Evolutionary conservation across 2,329 filamentous ascomycete species (phyloP).

Genomic region (Phialocephala sp.): DNA sequence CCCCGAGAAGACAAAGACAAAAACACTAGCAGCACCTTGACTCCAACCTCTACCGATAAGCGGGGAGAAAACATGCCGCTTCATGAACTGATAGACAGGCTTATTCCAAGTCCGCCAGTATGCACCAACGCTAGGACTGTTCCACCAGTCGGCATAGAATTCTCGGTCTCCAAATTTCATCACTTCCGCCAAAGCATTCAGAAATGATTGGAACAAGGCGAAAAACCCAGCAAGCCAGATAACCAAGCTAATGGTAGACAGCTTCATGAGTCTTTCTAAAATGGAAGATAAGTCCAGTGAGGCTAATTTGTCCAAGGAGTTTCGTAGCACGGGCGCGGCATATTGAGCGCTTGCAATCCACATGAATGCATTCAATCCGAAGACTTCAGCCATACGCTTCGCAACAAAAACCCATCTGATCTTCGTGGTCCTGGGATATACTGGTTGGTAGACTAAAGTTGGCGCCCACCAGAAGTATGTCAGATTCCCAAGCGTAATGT

Average conservation of each 20-base stretch:
- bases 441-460: constrained; percentile 94
- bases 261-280: constrained; percentile 87
- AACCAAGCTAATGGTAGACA: constrained; percentile 92
- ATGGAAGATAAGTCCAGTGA: constrained; percentile 82
- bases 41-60: constrained; percentile 85
- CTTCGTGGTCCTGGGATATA: constrained; percentile 82
- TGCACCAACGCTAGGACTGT: constrained; percentile 79
- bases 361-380: constrained; percentile 83
- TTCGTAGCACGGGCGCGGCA: constrained; percentile 84
- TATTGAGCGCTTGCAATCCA: constrained; percentile 97
- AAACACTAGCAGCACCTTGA: constrained; percentile 70
- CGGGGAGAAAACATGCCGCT: constrained; percentile 88
- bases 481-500: constrained; percentile 87
- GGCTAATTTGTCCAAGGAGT: constrained; percentile 87
- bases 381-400: constrained; percentile 80
- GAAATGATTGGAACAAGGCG: constrained; percentile 88
- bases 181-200: constrained; percentile 91
- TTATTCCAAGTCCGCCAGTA: constrained; percentile 99
- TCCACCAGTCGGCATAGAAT: constrained; percentile 99
- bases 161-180: constrained; percentile 89
- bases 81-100: constrained; percentile 96
- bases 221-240: constrained; percentile 99
- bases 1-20: constrained; percentile 88
- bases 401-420: constrained; percentile 88
- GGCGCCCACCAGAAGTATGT: constrained; percentile 98